Base-by-base conservation (phyloP, 2,329 filamentous ascomycete species). In the Alternaria postmessia region DNA sequence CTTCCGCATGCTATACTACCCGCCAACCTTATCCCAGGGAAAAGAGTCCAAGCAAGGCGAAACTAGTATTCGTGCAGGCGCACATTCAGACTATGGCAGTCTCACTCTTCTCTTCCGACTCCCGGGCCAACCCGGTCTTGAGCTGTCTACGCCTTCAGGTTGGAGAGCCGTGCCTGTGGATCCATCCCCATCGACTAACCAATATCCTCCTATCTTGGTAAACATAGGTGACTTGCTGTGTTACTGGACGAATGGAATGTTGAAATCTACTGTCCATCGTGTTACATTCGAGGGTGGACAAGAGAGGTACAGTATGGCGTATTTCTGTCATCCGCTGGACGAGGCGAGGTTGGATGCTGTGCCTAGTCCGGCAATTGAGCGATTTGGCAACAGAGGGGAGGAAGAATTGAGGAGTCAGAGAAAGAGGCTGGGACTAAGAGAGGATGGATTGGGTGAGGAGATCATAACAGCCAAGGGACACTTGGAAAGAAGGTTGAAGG, bases 181-280 rank as follows among this genome's bases (percentile, higher is more conserved):
- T 55, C 81, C 81, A 0, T 0, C 86, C 87, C 44, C 91, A 90
- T 8, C 85, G 82, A 41, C 89, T 87, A 14, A 24, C 20, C 39
- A 22, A 24, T 7, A 24, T 0, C 69, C 75, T 2, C 71, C 75
- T 0, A 74, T 77, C 7, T 63, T 73, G 66, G 71, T 94, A 90
- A 1, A 92, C 87, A 90, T 91, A n/a, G 89, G 88, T 0, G 89
- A 92, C 72, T 68, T 91, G 34, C 80, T 92, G 14, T 90, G 88
- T 34, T 95, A 96, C 77, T 98, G 94, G 94, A 98, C 95, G 1
- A 90, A 91, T 65, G 93, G 94, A 0, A 79, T 97, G 47, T 84
- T 98, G 64, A 91, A 93, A 69, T 93, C 90, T 68, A 97, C 94
- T 0, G 88, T 97, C 6, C 95, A 98, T 75, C 84, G 94, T 11